A percentile compares a stretch with the other conserved stretches of the same genome.
Conservation (phyloP, 257 asterid genomes). For the Penstemon eatonii region DNA sequence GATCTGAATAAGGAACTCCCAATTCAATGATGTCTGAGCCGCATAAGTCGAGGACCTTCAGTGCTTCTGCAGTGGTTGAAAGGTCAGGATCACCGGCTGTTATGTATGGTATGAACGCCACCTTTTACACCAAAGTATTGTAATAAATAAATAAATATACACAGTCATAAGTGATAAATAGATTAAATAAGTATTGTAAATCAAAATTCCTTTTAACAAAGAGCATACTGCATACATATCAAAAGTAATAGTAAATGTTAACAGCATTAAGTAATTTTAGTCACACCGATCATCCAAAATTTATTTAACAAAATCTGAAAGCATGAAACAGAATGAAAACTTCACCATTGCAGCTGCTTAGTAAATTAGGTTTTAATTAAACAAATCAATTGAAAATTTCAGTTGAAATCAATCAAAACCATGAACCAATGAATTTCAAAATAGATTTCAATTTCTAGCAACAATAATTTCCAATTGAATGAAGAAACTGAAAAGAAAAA, state of each 20-base stretch:
- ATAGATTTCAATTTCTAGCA: not conserved
- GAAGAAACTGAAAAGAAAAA: not conserved
- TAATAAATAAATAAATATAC: constrained; percentile 25
- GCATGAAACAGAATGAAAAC: not conserved
- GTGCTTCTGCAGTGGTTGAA: constrained; percentile 76
- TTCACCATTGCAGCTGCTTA: not conserved
- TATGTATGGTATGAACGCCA: constrained; percentile 81
- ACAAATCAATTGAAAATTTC: not conserved
- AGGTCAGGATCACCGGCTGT: constrained; percentile 95
- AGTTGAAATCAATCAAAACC: constrained; percentile 3
- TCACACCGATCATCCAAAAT: not conserved
- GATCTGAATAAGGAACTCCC: constrained; percentile 93
- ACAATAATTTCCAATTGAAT: too few relatives aligned
- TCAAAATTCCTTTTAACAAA: not conserved
- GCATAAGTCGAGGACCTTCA: constrained; percentile 79
- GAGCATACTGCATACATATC: not conserved
- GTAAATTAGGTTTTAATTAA: not conserved
- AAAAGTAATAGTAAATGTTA: not conserved
- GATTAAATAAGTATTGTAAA: not conserved
- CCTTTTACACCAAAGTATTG: constrained; percentile 47
- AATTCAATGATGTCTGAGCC: constrained; percentile 86
- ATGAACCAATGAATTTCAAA: not conserved
- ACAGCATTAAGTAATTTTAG: too few relatives aligned
- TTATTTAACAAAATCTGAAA: not conserved
- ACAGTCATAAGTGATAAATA: constrained; percentile 1